A percentile compares a stretch with the other conserved stretches of the same genome.
Conservation (phyloP, 1,139 yeast species). For the Yamadazyma trypodendri region DNA sequence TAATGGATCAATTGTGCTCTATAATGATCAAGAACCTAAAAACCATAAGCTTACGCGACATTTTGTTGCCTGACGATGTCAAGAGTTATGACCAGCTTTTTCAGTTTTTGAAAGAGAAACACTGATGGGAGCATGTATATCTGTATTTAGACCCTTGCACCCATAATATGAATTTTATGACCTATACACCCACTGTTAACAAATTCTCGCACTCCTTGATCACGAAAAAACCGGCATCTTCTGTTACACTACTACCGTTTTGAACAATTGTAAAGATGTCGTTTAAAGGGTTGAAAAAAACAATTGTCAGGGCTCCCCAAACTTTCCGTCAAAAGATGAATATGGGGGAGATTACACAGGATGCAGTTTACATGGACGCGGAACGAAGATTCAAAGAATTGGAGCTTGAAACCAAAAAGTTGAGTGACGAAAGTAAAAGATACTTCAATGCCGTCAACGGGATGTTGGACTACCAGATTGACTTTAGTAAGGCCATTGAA, state of each 20-base stretch:
- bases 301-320: constrained; percentile 84
- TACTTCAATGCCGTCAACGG: constrained; percentile 90
- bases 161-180: no score
- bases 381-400: constrained; percentile 93
- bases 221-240: background rate
- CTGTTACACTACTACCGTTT: background rate
- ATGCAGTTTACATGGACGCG: constrained; percentile 90
- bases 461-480: constrained; percentile 90
- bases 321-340: constrained; percentile 73
- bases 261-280: constrained; percentile 51
- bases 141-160: background rate
- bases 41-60: background rate
- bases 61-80: background rate
- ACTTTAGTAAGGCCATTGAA: constrained; percentile 89
- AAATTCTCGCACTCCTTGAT: constrained; percentile 2
- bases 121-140: background rate
- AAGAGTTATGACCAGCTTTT: background rate
- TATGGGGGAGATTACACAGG: constrained; percentile 83
- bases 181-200: no score
- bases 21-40: background rate
- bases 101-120: constrained; percentile 1
- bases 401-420: constrained; percentile 83
- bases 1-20: constrained; percentile 2
- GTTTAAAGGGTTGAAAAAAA: constrained; percentile 89
- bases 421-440: constrained; percentile 86